Percentiles rank a stretch among this genome's conserved stretches.
Conservation (phyloP, 2,329 filamentous ascomycete genomes). For the Cladosporium sp. region DNA sequence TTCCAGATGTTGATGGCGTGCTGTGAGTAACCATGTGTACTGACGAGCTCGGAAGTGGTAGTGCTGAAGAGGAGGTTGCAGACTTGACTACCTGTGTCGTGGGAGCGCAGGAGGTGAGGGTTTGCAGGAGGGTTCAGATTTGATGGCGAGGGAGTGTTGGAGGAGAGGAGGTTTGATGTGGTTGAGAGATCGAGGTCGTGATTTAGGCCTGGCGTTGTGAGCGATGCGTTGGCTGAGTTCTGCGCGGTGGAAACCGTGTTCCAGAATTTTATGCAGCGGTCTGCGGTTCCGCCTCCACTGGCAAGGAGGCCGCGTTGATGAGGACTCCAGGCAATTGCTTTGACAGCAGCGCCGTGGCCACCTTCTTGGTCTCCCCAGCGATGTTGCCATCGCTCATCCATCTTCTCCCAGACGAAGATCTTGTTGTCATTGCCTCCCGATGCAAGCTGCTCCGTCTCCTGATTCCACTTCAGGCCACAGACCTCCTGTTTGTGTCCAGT, state of each 20-base stretch:
- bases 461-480: conserved; percentile 95
- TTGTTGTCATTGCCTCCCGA: conserved; percentile 99
- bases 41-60: conserved; percentile 96
- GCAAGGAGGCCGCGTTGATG: conserved; percentile 93
- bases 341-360: conserved; percentile 94
- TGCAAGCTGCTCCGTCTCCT: conserved; percentile 88
- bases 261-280: conserved; percentile 96
- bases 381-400: conserved; percentile 86
- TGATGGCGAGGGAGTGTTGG: conserved; percentile 30
- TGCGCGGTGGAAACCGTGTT: conserved; percentile 61
- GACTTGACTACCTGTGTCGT: conserved; percentile 97
- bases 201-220: conserved; percentile 23
- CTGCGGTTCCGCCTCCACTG: conserved; percentile 90
- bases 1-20: conserved; percentile 99
- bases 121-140: conserved; percentile 35
- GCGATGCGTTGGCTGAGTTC: conserved; percentile 35
- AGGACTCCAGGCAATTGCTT: conserved; percentile 96
- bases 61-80: conserved; percentile 97
- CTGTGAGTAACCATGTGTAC: conserved; percentile 93
- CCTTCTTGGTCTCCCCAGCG: conserved; percentile 92
- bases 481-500: conserved; percentile 97
- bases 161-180: conserved; percentile 23
- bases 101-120: conserved; percentile 61
- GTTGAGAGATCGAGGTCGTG: conserved; percentile 23
- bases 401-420: conserved; percentile 95